Percentiles rank a stretch among this genome's conserved stretches.
Conservation (phyloP, 2,329 filamentous ascomycete genomes). For the Colletotrichum sp. region DNA sequence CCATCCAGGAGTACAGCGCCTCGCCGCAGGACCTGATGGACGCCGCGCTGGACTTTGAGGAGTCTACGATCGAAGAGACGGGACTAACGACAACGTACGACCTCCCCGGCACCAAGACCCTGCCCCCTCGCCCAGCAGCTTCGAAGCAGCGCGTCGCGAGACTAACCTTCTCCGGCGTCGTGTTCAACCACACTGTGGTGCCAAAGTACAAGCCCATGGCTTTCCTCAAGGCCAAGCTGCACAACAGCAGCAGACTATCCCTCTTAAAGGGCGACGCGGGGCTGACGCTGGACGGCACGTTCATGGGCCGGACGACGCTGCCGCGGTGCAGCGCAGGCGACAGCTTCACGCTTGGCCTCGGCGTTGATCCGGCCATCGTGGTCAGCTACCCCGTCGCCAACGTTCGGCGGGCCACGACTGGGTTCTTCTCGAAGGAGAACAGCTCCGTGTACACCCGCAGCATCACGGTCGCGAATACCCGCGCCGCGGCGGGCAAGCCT, state of each 20-base stretch:
- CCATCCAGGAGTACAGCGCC: background rate
- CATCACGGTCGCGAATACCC: constrained; percentile 57
- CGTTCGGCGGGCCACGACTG: constrained; percentile 54
- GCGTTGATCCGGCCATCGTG: constrained; percentile 63
- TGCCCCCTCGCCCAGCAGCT: constrained; percentile 53
- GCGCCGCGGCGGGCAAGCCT: constrained; percentile 37
- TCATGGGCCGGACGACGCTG: constrained; percentile 61
- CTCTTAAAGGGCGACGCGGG: constrained; percentile 60
- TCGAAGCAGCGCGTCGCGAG: constrained; percentile 66
- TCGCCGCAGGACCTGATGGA: constrained; percentile 11
- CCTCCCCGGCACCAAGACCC: constrained; percentile 61
- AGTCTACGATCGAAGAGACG: constrained; percentile 62
- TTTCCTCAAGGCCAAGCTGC: constrained; percentile 63
- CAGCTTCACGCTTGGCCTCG: constrained; percentile 57
- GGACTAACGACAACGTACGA: constrained; percentile 68
- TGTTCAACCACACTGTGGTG: constrained; percentile 62
- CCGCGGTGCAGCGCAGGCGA: constrained; percentile 62
- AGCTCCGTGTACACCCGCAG: constrained; percentile 54
- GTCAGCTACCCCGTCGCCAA: constrained; percentile 62
- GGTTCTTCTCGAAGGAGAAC: constrained; percentile 60
- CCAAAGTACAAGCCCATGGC: constrained; percentile 66
- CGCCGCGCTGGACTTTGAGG: constrained; percentile 48
- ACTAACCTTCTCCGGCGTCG: constrained; percentile 53
- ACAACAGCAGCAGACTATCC: constrained; percentile 60
- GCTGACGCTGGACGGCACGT: constrained; percentile 67